Percentiles rank a stretch among this genome's conserved stretches.
phyloP scores from a whole-genome alignment of 345 rosid species.

The Gossypium bickii region DNA sequence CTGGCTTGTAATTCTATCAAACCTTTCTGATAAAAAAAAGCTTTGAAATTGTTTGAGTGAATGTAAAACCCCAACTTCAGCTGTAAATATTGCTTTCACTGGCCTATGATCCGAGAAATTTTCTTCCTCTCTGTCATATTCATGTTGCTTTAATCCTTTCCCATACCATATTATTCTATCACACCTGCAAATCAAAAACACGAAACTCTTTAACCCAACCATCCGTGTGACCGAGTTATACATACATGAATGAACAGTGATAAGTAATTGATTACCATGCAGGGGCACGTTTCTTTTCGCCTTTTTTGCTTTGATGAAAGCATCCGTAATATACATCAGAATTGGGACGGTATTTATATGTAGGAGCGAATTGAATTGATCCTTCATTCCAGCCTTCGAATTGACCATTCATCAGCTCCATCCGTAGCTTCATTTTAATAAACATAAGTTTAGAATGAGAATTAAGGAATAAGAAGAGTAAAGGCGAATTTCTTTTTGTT shows the following conservation, averaged over 20 bases:
- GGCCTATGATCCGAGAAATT: constrained; percentile 79
- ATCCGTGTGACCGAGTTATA: background rate
- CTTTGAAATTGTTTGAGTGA: constrained; percentile 30
- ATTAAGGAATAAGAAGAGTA: background rate
- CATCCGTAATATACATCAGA: constrained; percentile 65
- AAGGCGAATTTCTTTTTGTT: background rate
- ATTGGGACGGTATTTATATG: constrained; percentile 65
- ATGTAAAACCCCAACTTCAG: constrained; percentile 35
- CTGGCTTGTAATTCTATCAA: constrained; percentile 30
- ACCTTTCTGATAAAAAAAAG: constrained; percentile 50
- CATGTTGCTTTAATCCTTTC: constrained; percentile 53
- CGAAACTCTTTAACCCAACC: too few species aligned
- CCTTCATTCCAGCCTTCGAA: constrained; percentile 72
- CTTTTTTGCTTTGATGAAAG: constrained; percentile 35
- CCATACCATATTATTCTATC: constrained; percentile 80
- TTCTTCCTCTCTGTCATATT: constrained; percentile 57
- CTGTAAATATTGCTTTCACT: constrained; percentile 55
- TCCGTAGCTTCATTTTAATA: constrained; percentile 43
- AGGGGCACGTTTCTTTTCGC: constrained; percentile 65
- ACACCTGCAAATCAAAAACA: constrained; percentile 36
- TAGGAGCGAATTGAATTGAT: constrained; percentile 58
- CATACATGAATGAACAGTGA: background rate
- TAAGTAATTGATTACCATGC: constrained; percentile 46
- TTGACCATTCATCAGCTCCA: constrained; percentile 54
- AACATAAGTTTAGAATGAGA: background rate